Conservation (phyloP, 2,329 filamentous ascomycete genomes). For the Colletotrichum sidae region DNA sequence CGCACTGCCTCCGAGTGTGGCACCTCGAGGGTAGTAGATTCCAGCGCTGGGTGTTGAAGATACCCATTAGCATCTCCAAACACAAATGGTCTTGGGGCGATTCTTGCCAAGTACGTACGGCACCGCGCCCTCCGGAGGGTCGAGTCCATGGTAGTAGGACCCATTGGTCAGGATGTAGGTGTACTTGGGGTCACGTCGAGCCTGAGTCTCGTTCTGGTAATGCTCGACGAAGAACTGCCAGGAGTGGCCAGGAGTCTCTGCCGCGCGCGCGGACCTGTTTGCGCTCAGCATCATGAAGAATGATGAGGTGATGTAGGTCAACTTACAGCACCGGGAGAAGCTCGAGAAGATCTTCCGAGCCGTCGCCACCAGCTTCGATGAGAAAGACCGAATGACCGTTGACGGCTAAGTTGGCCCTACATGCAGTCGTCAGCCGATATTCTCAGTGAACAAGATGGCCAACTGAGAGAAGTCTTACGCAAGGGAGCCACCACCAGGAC, state of each 20-base stretch:
- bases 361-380: constrained; percentile 38
- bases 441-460: neutral
- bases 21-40: constrained; percentile 43
- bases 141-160: constrained; percentile 35
- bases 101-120: constrained; percentile 29
- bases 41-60: constrained; percentile 32
- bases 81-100: neutral
- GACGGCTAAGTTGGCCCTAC: constrained; percentile 8
- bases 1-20: constrained; percentile 46
- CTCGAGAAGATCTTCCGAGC: constrained; percentile 45
- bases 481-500: constrained; percentile 19
- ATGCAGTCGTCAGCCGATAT: neutral
- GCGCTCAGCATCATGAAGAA: neutral
- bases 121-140: constrained; percentile 37
- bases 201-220: constrained; percentile 37
- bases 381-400: constrained; percentile 32
- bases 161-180: constrained; percentile 37
- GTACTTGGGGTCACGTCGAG: constrained; percentile 34
- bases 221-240: constrained; percentile 40
- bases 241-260: constrained; percentile 27
- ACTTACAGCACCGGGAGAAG: constrained; percentile 38
- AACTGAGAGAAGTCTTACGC: neutral
- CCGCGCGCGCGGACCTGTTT: constrained; percentile 4
- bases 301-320: no score
- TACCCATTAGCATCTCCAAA: neutral